Evolutionary conservation across 257 asterid species (phyloP).

Genomic region (Solanum pinnatisectum): DNA sequence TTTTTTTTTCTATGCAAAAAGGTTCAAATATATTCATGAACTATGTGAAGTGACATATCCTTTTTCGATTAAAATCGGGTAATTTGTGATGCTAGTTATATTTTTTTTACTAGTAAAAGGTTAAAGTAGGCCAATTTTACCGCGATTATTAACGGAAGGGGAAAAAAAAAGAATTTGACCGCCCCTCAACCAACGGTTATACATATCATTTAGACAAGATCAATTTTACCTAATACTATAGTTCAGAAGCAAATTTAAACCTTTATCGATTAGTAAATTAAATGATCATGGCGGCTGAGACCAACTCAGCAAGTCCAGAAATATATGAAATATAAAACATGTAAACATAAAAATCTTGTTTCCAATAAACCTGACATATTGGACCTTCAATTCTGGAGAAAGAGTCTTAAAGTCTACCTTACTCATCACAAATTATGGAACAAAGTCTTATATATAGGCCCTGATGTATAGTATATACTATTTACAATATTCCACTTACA

Average conservation of each 20-base stretch:
- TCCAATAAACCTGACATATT: slow-evolving; percentile 19
- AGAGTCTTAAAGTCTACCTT: background rate
- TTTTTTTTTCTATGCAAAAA: background rate
- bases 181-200: background rate
- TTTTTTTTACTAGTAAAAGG: background rate
- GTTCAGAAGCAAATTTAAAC: background rate
- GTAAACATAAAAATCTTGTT: slow-evolving; percentile 9
- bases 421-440: slow-evolving; percentile 11
- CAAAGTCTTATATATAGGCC: background rate
- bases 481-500: slow-evolving; percentile 12
- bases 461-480: background rate
- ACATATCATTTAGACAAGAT: background rate
- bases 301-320: background rate
- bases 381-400: background rate
- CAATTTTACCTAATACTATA: background rate
- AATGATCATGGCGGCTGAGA: background rate
- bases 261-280: background rate
- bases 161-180: background rate
- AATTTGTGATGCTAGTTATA: background rate
- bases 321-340: background rate
- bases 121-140: background rate
- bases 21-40: background rate
- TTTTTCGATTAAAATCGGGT: background rate
- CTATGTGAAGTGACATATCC: background rate
- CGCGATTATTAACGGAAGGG: background rate